Evolutionary conservation across 176 grass and related monocot species (phyloP), one percentile per base, ranked within the genome.

Genomic region (Carex scoparia): DNA sequence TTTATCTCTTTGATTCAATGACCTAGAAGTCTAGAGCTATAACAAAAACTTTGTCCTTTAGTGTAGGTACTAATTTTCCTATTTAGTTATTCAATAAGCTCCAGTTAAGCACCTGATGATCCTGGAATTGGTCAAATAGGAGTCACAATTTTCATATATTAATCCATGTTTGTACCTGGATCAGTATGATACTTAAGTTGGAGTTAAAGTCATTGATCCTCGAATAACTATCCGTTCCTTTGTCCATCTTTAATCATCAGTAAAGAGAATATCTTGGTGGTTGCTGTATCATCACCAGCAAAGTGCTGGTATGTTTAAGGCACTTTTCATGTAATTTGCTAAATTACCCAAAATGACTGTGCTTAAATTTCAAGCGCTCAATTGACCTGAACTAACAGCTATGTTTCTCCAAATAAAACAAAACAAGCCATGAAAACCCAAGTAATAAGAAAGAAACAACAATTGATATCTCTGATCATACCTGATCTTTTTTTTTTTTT

Each of bases 1-100:
- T 19, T 83, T 83, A 28, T 4, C 42, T 83, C 15, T 65, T 81
- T 1, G 2, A 12, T 68, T 83, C 9, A 44, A 68, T 31, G 54
- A 83, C 61, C 48, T 64, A 81, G 33, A 78, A 78, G 27, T 15
- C 48, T 64, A 81, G 33, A 78, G 57, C 49, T 15, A 49, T 54
- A 76, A 30, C 48, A 30, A 0, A 71, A 71, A 18, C 40, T 71
- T 71, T 16, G 37, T 40, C 14, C 5, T 42, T 68, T 7, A 70
- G 67, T 44, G 7, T 42, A 7, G 37, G 37, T 70, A 70, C 14
- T 70, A 42, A n/a, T 69, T 18, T 69, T 6, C 67, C 7, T 44
- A 44, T 44, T 70, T 18, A 60, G 58, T 80, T 38, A 4, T 2
- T 61, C 16, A 61, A 80, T n/a, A 61, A 62, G 55, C 54, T 80